Evolutionary conservation across 2,329 filamentous ascomycete genomes (phyloP).

Genomic region (Elsinoe perseae): DNA sequence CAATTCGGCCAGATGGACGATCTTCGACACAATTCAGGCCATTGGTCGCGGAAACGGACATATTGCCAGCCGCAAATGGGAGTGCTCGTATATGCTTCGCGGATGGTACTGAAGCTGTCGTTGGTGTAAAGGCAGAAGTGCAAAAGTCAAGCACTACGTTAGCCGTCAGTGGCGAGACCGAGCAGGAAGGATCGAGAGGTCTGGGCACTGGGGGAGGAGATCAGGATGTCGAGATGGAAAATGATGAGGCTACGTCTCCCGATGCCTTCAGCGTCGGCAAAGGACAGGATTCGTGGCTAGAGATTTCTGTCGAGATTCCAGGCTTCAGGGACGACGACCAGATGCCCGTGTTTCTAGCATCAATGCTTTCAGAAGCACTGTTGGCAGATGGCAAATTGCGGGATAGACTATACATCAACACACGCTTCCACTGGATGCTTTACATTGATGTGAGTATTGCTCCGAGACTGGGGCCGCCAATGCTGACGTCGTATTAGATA

Average conservation of each 20-base stretch:
- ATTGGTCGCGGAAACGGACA: slow-evolving; percentile 79
- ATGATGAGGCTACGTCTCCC: slow-evolving; percentile 30
- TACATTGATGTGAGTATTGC: slow-evolving; percentile 81
- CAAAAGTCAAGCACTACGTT: slow-evolving; percentile 53
- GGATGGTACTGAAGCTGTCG: slow-evolving; percentile 91
- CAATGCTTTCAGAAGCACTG: slow-evolving; percentile 83
- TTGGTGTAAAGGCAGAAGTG: slow-evolving; percentile 91
- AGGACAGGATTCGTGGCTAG: slow-evolving; percentile 67
- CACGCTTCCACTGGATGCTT: slow-evolving; percentile 89
- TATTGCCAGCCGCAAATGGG: slow-evolving; percentile 83
- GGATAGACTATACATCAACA: slow-evolving; percentile 75
- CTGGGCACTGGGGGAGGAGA: slow-evolving; percentile 24
- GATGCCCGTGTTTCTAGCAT: slow-evolving; percentile 74
- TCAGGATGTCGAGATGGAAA: slow-evolving; percentile 37
- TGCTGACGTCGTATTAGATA: slow-evolving; percentile 49
- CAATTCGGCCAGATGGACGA: slow-evolving; percentile 84
- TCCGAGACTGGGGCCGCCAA: slow-evolving; percentile 7
- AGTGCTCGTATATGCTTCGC: slow-evolving; percentile 89
- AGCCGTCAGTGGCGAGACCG: slow-evolving; percentile 21
- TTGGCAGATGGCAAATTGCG: slow-evolving; percentile 60
- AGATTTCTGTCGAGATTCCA: slow-evolving; percentile 85
- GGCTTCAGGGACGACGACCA: slow-evolving; percentile 87
- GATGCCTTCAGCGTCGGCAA: slow-evolving; percentile 26
- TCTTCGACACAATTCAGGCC: slow-evolving; percentile 80
- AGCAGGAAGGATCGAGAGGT: slow-evolving; percentile 19